Evolutionary conservation across 257 asterid genomes (phyloP).

Genomic region (Salvia hispanica): DNA sequence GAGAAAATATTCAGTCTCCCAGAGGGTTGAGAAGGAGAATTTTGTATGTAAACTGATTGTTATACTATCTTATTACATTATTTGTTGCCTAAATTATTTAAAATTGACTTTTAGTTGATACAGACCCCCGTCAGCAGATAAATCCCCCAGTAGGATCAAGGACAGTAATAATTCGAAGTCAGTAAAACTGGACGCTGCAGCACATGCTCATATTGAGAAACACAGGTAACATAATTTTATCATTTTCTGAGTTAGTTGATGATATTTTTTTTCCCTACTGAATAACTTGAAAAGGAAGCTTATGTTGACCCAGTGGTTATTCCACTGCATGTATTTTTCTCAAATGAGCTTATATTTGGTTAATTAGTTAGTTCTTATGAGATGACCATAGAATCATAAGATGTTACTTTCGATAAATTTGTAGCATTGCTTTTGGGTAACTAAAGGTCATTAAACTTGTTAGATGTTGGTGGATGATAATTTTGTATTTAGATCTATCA

Average conservation of each 20-base stretch:
- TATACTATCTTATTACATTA: background rate
- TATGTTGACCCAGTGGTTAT: background rate
- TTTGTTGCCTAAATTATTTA: constrained; percentile 21
- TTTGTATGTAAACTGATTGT: constrained; percentile 45
- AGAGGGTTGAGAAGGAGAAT: constrained; percentile 82
- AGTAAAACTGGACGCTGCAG: constrained; percentile 83
- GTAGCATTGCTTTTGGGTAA: background rate
- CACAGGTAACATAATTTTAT: constrained; percentile 56
- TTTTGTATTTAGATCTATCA: no score
- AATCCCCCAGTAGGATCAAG: constrained; percentile 42
- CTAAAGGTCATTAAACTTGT: background rate
- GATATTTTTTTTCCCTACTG: background rate
- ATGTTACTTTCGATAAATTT: background rate
- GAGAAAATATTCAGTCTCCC: constrained; percentile 48
- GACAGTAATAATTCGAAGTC: constrained; percentile 45
- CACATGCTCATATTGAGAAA: constrained; percentile 75
- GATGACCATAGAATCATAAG: background rate
- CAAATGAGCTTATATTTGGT: background rate
- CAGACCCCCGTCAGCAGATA: constrained; percentile 62
- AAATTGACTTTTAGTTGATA: constrained; percentile 33
- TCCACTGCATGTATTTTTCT: background rate
- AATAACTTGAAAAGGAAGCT: background rate
- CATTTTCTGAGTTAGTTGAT: constrained; percentile 17
- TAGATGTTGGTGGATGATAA: no score
- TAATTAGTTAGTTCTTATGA: constrained; percentile 14